phyloP scores from a whole-genome alignment of 2,329 filamentous ascomycete species.

The Leptographium lundbergii region DNA sequence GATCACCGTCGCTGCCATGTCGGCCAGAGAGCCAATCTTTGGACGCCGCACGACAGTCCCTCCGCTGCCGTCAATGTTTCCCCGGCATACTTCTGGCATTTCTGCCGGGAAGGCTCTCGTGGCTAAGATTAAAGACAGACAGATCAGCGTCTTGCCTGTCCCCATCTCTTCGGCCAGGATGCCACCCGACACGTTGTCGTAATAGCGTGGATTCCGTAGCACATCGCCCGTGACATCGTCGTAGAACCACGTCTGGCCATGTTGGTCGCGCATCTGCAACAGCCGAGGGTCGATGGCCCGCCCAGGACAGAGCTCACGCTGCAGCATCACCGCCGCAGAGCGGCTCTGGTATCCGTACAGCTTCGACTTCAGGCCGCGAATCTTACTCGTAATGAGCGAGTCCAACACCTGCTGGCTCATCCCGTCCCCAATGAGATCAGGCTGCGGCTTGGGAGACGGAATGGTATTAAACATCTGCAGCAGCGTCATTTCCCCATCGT shows the following conservation, averaged over 20 bases:
- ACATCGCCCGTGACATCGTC: constrained; percentile 52
- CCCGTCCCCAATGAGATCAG: constrained; percentile 31
- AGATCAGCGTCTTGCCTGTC: constrained; percentile 79
- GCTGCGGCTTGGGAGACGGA: constrained; percentile 51
- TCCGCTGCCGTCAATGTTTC: neutral
- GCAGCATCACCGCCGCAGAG: constrained; percentile 72
- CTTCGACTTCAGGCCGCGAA: constrained; percentile 47
- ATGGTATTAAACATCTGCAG: constrained; percentile 63
- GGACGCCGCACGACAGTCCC: constrained; percentile 24
- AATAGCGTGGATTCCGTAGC: constrained; percentile 53
- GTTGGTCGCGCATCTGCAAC: constrained; percentile 44
- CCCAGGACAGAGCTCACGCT: constrained; percentile 57
- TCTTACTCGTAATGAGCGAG: constrained; percentile 36
- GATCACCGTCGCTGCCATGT: constrained; percentile 60
- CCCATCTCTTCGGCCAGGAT: constrained; percentile 75
- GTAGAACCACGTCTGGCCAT: constrained; percentile 53
- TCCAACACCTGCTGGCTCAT: constrained; percentile 41
- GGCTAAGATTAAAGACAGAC: constrained; percentile 60
- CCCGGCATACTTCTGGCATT: constrained; percentile 49
- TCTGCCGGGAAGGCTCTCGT: constrained; percentile 57
- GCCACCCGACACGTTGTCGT: constrained; percentile 64
- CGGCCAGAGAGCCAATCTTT: constrained; percentile 48
- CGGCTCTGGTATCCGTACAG: constrained; percentile 71
- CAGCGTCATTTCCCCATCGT: constrained; percentile 36
- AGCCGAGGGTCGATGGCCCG: constrained; percentile 63